Evolutionary conservation across 129 eudicot species (phyloP).

Genomic region (Logfia minima): DNA sequence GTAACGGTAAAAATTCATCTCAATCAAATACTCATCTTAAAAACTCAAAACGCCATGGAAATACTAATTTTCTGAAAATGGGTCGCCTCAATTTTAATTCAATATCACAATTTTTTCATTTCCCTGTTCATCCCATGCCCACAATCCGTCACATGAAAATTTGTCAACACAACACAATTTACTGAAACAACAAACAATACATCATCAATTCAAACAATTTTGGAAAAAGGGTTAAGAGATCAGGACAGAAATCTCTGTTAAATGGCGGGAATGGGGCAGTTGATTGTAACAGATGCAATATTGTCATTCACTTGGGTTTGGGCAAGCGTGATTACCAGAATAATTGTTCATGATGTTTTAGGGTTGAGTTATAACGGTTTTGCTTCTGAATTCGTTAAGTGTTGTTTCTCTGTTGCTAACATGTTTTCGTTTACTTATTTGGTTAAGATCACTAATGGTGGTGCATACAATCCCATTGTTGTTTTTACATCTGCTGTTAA

Average conservation of each 20-base stretch:
- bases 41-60: neutral
- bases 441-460: constrained; percentile 55
- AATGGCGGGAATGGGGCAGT: constrained; percentile 36
- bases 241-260: neutral
- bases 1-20: neutral
- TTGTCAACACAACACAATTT: constrained; percentile 6
- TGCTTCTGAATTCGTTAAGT: constrained; percentile 48
- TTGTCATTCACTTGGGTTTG: constrained; percentile 84
- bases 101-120: neutral
- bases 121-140: neutral
- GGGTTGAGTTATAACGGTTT: constrained; percentile 36
- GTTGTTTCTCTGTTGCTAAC: constrained; percentile 40
- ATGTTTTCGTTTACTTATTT: constrained; percentile 67
- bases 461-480: constrained; percentile 69
- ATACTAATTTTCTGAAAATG: neutral
- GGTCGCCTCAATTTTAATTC: neutral
- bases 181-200: constrained; percentile 7
- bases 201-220: neutral
- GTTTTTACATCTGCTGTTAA: constrained; percentile 55
- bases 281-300: constrained; percentile 57
- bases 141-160: neutral
- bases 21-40: neutral
- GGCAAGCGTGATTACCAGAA: constrained; percentile 57
- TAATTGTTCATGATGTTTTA: constrained; percentile 36
- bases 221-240: neutral